Base-by-base conservation (phyloP, 164 flowering plant genomes). In the Magnolia changhungtana region DNA sequence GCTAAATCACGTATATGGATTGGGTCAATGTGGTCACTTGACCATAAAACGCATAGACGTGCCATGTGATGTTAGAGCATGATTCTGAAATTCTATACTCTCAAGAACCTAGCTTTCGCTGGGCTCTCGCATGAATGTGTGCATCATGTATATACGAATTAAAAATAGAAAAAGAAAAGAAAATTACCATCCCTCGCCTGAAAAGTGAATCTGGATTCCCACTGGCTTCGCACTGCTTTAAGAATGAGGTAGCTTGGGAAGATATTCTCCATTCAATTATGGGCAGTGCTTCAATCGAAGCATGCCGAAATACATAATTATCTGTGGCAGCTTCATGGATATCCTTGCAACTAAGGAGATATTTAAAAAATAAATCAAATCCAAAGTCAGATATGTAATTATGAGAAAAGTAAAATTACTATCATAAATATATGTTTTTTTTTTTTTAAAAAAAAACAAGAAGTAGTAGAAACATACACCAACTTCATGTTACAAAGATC, bases 161-260 rank as follows among this genome's bases (percentile, higher is more conserved):
- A 64, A 64, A n/a, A n/a, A 21, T 14, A 18, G 20, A 64, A 64
- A 20, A 64, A 63, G 67, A 14, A 20, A 20, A 63, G 18, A 7
- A 67, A 27, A 24, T 67, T 49, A 75, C 72, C 77, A 67, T 75
- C 23, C 72, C 77, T 52, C 8, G 66, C 4, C 63, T 67, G 31
- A 50, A 75, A 69, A 75, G 37, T n/a, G 65, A 66, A 51, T 75
- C 72, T 24, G 77, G 72, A 75, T 75, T 75, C 16, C 58, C 71
- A 24, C 45, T 31, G 8, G 69, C 50, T 67, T 67, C 50, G 6
- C 72, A 75, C 6, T 61, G 63, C 11, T 52, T 67, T 23, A 75
- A 18, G 50, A 75, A 67, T 2, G 49, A 23, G 8, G 64, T 18
- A 14, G 31, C 13, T 3, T 50, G 10, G 1, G 21, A 5, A 7